Base-by-base conservation (phyloP, 345 rosid species). In the Acer yangbiense region DNA sequence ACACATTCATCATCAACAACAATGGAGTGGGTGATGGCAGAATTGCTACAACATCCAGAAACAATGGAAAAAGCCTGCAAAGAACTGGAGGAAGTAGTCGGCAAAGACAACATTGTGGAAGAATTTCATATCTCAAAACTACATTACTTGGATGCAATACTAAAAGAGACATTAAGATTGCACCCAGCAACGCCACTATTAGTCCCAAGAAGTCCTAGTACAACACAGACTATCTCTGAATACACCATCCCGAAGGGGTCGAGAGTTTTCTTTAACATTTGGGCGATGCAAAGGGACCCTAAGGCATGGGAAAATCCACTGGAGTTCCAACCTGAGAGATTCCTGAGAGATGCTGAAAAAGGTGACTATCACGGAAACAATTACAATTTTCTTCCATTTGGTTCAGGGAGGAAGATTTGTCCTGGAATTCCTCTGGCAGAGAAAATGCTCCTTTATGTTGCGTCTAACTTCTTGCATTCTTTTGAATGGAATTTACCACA, bases 1-100 rank as follows among this genome's bases (percentile, higher is more conserved):
- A 68, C 84, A 2, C 75, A 77, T 20, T 68, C 84, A 9, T 18
- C 74, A 25, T 54, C 74, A 17, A 68, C 67, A 2, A 68, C 71
- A 0, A 0, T 77, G 3, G 78, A 81, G 62, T 81, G 84, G 75
- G 67, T 75, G 16, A 73, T 73, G 75, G 25, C 84, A 54, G 84
- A 81, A 54, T 14, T 81, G 18, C 27, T 81, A 1, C 65, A 18
- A 2, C 57, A 73, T 17, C 71, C 78, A 7, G 41, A 68, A 23
- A 68, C 66, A 72, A 54, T 73, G 78, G 52, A 23, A 13, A 72
- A 27, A 73, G 63, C 18, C 9, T 1, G 21, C 3, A 20, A 73
- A 46, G 83, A 81, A 29, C 25, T 78, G 43, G 70, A 65, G 0
- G 29, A n/a, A 16, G 76, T 82, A 0, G 76, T 82, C 1, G 79